A percentile compares a stretch with the other conserved stretches of the same genome.
phyloP scores from a whole-genome alignment of 2,329 filamentous ascomycete species.

The Exserohilum rostratum region DNA sequence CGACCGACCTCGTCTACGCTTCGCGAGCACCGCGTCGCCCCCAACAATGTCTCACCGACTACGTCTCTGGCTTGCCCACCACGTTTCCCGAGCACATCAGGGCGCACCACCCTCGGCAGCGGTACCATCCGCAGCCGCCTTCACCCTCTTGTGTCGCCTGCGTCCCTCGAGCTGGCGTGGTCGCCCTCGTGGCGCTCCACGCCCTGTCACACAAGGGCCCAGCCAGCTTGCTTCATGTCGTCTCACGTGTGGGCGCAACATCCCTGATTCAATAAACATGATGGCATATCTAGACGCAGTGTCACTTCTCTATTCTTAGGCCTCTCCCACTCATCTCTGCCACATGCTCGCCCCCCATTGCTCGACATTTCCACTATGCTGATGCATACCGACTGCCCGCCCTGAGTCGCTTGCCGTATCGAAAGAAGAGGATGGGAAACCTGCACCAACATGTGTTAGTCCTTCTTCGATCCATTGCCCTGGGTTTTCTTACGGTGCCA shows the following conservation, averaged over 20 bases:
- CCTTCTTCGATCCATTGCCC: constrained; percentile 29
- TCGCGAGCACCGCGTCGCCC: constrained; percentile 29
- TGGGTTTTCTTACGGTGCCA: constrained; percentile 53
- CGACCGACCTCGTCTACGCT: constrained; percentile 21
- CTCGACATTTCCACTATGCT: constrained; percentile 25
- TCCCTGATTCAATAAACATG: constrained; percentile 45
- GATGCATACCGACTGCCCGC: constrained; percentile 56
- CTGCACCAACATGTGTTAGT: constrained; percentile 46
- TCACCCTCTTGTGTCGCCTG: constrained; percentile 27
- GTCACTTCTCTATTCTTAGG: constrained; percentile 46
- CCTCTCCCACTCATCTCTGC: constrained; percentile 17
- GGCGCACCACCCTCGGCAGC: constrained; percentile 27
- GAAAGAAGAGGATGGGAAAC: constrained; percentile 57
- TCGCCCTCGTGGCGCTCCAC: constrained; percentile 45
- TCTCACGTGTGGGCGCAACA: constrained; percentile 43
- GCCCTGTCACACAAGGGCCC: constrained; percentile 36
- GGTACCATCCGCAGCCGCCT: constrained; percentile 32
- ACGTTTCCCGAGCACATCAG: constrained; percentile 35
- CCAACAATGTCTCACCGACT: constrained; percentile 21
- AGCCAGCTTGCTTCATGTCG: constrained; percentile 41
- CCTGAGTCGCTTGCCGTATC: constrained; percentile 57
- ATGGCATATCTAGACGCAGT: constrained; percentile 42
- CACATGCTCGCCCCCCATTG: constrained; percentile 13
- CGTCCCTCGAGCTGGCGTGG: constrained; percentile 39
- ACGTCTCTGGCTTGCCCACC: constrained; percentile 28